These are phyloP conservation scores for Fermentozyma sake DNA, from an alignment of 1,139 yeast species.

Conservation along the genomic window DNA sequence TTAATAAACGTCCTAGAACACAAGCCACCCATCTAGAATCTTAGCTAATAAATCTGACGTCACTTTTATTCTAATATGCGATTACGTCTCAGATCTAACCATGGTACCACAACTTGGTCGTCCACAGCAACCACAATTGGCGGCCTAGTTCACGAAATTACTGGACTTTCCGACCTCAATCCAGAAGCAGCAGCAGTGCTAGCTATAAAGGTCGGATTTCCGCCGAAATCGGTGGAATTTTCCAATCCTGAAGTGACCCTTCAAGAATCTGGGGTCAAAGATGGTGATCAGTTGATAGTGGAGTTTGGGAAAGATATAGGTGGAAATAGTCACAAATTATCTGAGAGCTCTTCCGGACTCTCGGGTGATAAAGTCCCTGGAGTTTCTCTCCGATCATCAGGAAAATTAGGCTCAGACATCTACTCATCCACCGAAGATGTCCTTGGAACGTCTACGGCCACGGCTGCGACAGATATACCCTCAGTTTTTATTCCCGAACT, in stretches of 20 bases:
- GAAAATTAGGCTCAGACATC: too few relatives aligned
- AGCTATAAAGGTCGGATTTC: constrained; percentile 52
- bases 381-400: too few relatives aligned
- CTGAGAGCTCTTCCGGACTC: too few relatives aligned
- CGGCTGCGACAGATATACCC: constrained; percentile 20
- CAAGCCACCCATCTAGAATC: too few relatives aligned
- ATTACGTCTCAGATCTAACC: constrained; percentile 19
- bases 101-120: constrained; percentile 13
- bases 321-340: constrained; percentile 5
- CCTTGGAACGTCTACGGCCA: constrained; percentile 1
- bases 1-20: too few relatives aligned
- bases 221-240: constrained; percentile 47
- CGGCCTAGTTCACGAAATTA: too few relatives aligned
- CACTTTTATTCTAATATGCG: constrained; percentile 17
- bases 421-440: too few relatives aligned
- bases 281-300: constrained; percentile 56
- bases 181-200: constrained; percentile 10
- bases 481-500: constrained; percentile 18
- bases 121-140: too few relatives aligned
- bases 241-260: constrained; percentile 16
- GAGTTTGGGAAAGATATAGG: too few relatives aligned
- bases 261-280: constrained; percentile 39
- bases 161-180: too few relatives aligned
- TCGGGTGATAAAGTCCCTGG: too few relatives aligned
- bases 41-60: too few relatives aligned